Conservation (phyloP, 78 protist genomes). For the Dictyostelium firmibasis region DNA sequence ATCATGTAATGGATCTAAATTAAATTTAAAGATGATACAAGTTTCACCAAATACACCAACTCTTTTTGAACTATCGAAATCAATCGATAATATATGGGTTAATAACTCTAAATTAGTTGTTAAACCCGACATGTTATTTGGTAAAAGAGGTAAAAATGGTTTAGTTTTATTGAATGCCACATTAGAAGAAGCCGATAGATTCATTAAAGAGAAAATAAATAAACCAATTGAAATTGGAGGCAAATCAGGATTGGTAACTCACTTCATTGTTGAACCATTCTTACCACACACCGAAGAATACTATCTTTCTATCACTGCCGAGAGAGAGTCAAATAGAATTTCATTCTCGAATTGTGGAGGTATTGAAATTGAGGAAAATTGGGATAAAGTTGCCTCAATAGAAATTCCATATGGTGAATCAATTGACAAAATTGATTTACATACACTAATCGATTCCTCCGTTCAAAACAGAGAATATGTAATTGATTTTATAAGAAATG, state of each 20-base stretch:
- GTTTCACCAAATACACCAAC: slow-evolving; percentile 7
- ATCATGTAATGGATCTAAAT: slow-evolving; percentile 27
- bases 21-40: slow-evolving; percentile 53
- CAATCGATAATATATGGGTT: slow-evolving; percentile 65
- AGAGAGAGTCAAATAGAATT: slow-evolving; percentile 76
- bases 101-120: slow-evolving; percentile 78
- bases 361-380: slow-evolving; percentile 89
- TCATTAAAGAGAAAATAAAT: slow-evolving; percentile 78
- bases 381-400: slow-evolving; percentile 46
- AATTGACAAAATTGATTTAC: slow-evolving; percentile 38
- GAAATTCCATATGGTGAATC: slow-evolving; percentile 50
- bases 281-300: slow-evolving; percentile 87
- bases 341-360: slow-evolving; percentile 89
- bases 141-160: slow-evolving; percentile 88
- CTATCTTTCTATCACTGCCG: slow-evolving; percentile 88
- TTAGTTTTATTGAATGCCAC: slow-evolving; percentile 85
- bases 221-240: slow-evolving; percentile 67
- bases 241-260: slow-evolving; percentile 65
- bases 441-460: background rate
- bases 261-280: slow-evolving; percentile 91
- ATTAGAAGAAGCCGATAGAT: slow-evolving; percentile 74
- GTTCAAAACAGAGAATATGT: slow-evolving; percentile 40
- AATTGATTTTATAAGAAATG: slow-evolving; percentile 56
- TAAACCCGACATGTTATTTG: slow-evolving; percentile 93
- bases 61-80: background rate